phyloP scores from a whole-genome alignment of 257 asterid genomes.

The Petrea volubilis region DNA sequence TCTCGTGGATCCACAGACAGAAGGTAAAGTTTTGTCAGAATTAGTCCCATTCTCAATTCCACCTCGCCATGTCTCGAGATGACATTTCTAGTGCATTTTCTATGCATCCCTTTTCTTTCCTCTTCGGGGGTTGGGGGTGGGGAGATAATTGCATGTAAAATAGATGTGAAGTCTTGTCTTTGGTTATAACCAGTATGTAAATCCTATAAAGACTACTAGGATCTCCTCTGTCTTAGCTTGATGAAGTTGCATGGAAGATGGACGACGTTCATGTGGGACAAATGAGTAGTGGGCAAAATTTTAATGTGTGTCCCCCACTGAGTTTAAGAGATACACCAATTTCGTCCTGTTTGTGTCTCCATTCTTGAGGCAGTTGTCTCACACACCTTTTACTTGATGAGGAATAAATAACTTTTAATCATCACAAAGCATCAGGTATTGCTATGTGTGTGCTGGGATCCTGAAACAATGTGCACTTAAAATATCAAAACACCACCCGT shows the following conservation, averaged over 20 bases:
- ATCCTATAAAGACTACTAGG: slow-evolving; percentile 3
- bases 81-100: not conserved
- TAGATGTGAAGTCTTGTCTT: not conserved
- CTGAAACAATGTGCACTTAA: too few species aligned
- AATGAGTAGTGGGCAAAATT: too few species aligned
- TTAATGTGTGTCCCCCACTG: not conserved
- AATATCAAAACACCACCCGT: not conserved
- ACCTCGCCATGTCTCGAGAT: not conserved
- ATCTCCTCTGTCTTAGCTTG: slow-evolving; percentile 16
- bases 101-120: too few species aligned
- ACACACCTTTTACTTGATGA: not conserved
- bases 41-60: not conserved
- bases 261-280: too few species aligned
- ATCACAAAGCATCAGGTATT: not conserved
- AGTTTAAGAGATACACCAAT: not conserved
- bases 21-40: slow-evolving; percentile 53
- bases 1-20: slow-evolving; percentile 95
- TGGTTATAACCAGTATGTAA: not conserved
- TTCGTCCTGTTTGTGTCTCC: not conserved
- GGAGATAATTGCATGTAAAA: not conserved
- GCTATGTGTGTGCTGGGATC: not conserved
- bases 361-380: not conserved
- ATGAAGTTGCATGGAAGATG: slow-evolving; percentile 14
- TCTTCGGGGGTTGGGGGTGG: too few species aligned
- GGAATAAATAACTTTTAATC: not conserved